Base-by-base conservation (phyloP, 208 protist genomes). In the Crithidia brevicula region DNA sequence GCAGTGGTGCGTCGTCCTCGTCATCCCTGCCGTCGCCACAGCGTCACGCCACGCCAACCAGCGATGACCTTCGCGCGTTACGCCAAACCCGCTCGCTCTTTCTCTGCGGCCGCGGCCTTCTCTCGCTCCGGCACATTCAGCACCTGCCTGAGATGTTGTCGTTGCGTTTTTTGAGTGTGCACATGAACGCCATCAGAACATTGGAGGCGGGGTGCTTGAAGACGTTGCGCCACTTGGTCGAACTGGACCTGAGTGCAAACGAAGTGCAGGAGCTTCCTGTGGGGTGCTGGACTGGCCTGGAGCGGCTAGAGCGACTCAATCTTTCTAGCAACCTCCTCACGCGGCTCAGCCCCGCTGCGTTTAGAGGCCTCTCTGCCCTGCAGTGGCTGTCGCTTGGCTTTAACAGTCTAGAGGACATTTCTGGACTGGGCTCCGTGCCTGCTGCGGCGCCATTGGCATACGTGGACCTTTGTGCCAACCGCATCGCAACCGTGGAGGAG, bases 171-270 rank as follows among this genome's bases (percentile, higher is more conserved):
- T 74, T 95, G 7, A 93, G 83, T 47, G 71, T 90, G 27, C 90
- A 95, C 79, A 93, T 93, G 86, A 95, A 95, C 63, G 69, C 54
- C 15, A 78, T 95, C 61, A 77, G 63, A 23, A 47, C 54, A 4
- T 42, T 90, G 4, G 81, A 86, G 73, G 66, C 34, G 4, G 30
- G 57, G 25, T 67, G 33, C 33, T 53, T 83, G 15, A 28, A 58
- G 10, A 67, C 77, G 45, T 67, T 93, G 50, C 74, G 62, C 1
- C 67, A 86, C 36, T 74, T 95, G 38, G 81, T 82, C 20, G 82
- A 93, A 45, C 72, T 95, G 10, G 90, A 95, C 46, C 50, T 95
- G 16, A 93, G 86, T 66, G 86, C 78, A 31, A 95, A 95, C 57
- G 90, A 95, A 56, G 68, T 95, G 10, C 42, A 42, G 27, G 62